These are phyloP conservation scores for Penicillium sp. DNA, from an alignment of 2,329 filamentous ascomycete genomes.

Conservation along the genomic window DNA sequence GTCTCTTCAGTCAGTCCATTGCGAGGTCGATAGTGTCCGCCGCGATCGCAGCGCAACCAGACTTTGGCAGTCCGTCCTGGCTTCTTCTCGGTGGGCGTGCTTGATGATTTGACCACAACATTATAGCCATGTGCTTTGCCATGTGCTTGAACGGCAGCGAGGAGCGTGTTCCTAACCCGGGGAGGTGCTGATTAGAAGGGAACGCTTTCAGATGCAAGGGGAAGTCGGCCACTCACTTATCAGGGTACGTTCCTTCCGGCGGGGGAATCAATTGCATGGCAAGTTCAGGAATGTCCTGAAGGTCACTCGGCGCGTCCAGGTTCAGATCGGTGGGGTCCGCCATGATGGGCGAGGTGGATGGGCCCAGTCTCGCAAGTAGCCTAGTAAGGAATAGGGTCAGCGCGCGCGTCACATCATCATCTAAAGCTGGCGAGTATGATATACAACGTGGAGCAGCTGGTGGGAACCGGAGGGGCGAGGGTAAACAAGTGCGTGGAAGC, in stretches of 20 bases:
- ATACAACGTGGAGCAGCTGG: slow-evolving; percentile 8
- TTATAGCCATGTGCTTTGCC: slow-evolving; percentile 46
- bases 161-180: slow-evolving; percentile 33
- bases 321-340: slow-evolving; percentile 44
- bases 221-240: slow-evolving; percentile 32
- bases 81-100: slow-evolving; percentile 46
- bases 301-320: slow-evolving; percentile 45
- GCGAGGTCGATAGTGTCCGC: slow-evolving; percentile 45
- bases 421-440: neutral
- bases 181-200: slow-evolving; percentile 4
- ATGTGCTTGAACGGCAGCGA: slow-evolving; percentile 42
- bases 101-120: slow-evolving; percentile 47
- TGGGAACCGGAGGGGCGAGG: slow-evolving; percentile 14
- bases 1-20: slow-evolving; percentile 48
- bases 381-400: slow-evolving; percentile 14
- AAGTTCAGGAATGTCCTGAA: slow-evolving; percentile 46
- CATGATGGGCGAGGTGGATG: slow-evolving; percentile 31
- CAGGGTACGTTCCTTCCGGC: slow-evolving; percentile 45
- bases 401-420: slow-evolving; percentile 21
- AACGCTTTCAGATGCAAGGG: neutral
- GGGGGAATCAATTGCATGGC: slow-evolving; percentile 43
- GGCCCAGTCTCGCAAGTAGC: slow-evolving; percentile 15
- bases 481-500: slow-evolving; percentile 42
- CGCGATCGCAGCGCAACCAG: slow-evolving; percentile 46
- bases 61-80: slow-evolving; percentile 45